Percentiles rank a stretch among this genome's conserved stretches.
Conservation (phyloP, 768 basidiomycete species). For the Kwoniella bestiolae region DNA sequence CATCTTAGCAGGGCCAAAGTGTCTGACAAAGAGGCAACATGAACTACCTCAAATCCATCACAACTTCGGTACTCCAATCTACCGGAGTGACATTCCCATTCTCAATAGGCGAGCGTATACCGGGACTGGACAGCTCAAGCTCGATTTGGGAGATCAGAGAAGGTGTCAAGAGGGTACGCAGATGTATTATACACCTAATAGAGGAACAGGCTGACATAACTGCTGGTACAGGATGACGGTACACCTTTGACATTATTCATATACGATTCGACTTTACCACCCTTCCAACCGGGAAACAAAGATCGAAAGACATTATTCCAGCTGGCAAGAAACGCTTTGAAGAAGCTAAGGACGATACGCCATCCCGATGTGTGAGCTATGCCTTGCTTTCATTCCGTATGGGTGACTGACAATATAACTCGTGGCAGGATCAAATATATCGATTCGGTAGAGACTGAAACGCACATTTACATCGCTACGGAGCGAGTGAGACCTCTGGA, state of each 20-base stretch:
- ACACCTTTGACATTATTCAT: conserved; percentile 86
- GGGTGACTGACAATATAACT: neutral
- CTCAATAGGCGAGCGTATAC: conserved; percentile 73
- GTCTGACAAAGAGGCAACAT: conserved; percentile 58
- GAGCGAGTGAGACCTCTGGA: conserved; percentile 84
- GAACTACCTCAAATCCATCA: conserved; percentile 67
- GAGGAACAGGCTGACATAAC: neutral
- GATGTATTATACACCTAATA: neutral
- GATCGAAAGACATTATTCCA: conserved; percentile 69
- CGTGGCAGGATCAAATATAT: conserved; percentile 76
- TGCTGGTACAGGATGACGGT: conserved; percentile 74
- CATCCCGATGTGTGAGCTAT: conserved; percentile 78
- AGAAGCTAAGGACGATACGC: conserved; percentile 84
- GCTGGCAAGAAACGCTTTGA: conserved; percentile 84
- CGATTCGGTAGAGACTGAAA: conserved; percentile 88
- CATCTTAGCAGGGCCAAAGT: too few relatives aligned
- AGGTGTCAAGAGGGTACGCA: conserved; percentile 78
- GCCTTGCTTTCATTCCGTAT: neutral
- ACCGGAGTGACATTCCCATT: conserved; percentile 90
- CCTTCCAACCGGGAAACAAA: conserved; percentile 49
- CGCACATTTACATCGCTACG: conserved; percentile 86
- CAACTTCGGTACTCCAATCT: conserved; percentile 76
- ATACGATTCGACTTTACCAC: conserved; percentile 65
- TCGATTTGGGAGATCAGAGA: conserved; percentile 85
- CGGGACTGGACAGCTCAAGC: conserved; percentile 65